Evolutionary conservation across 768 basidiomycete genomes (phyloP), one percentile per base, ranked within the genome.

Genomic region (Mycena albidolilacea): DNA sequence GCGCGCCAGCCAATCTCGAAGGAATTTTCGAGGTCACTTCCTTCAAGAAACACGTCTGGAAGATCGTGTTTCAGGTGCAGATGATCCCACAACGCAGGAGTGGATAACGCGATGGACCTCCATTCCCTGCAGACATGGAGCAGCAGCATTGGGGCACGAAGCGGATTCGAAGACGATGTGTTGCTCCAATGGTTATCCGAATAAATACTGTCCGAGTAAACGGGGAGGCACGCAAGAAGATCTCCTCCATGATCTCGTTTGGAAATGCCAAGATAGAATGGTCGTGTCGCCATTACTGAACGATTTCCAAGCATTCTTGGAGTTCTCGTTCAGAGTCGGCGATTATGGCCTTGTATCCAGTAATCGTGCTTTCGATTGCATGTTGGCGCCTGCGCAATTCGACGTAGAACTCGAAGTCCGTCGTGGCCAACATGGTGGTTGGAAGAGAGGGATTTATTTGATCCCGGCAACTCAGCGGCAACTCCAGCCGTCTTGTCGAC

Each of bases 181-280:
- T 21, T 37, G n/a, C 7, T 6, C 7, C 10, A 10, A 8, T 12
- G 41, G 4, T 7, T 30, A 21, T 44, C 41, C 41, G 48, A n/a
- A 50, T 3, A 17, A 50, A 30, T 30, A 30, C 6, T 9, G 41
- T 43, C 41, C 14, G 41, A 14, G 41, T 9, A 10, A 43, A 14
- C 10, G 41, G 14, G 41, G 58, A 12, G 17, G 21, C 64, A 7
- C 54, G 58, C 39, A 61, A 1, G 48, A 71, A 71, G n/a, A 71
- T 55, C 5, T 66, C n/a, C 46, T 64, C 60, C 12, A 52, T 71
- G 58, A 71, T 65, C 61, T 71, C 70, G 48, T 6, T 17, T 8
- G 52, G 52, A 54, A 54, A 23, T 21, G 52, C 23, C 52, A 54
- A 54, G n/a, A 30, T 9, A 4, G 4, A 23, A 12, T 12, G 2